Base-by-base conservation (phyloP, 352 stramenopile species). In the Globisporangium lucens region DNA sequence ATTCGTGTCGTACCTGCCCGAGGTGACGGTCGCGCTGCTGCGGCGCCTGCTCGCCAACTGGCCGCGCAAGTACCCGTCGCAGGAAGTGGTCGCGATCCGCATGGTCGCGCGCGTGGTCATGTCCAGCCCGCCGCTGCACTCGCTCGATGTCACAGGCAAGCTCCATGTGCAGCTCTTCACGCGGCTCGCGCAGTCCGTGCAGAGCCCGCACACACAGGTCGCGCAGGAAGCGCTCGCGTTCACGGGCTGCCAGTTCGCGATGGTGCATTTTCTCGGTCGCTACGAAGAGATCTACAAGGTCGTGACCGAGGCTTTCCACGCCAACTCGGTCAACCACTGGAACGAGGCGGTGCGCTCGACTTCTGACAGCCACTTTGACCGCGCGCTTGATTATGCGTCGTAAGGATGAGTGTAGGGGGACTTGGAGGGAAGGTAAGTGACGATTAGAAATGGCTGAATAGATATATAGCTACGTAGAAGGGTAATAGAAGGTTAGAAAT, bases 91-190 rank as follows among this genome's bases (percentile, higher is more conserved):
- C 10, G 86, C 88, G 9, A 91, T 90, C 66, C 88, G 86, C 35
- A 92, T 91, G 80, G 57, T 90, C 20, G 88, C 88, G n/a, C 88
- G 88, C 36, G 80, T 95, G 27, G 76, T 95, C 55, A 94, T 95
- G 84, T 92, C 86, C 8, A 87, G 86, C 17, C 80, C 84, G 5
- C 87, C 84, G 47, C 69, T 90, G 22, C 70, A 84, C 61, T 75
- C 78, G 61, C 61, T 90, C 0, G 78, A 89, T 17, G 20, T 62
- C 20, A 72, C 67, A 7, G 51, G 68, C 10, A 29, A 63, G 24
- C 64, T 91, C n/a, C 75, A 80, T 38, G 61, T 71, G 15, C 70
- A 78, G 35, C 67, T 95, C 10, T 95, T 94, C 67, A 59, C 73
- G 10, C 80, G 74, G 6, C 73, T 95, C 13, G 83, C 83, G 13